Evolutionary conservation across 2,329 filamentous ascomycete genomes (phyloP).

Genomic region (Talaromyces piceae): DNA sequence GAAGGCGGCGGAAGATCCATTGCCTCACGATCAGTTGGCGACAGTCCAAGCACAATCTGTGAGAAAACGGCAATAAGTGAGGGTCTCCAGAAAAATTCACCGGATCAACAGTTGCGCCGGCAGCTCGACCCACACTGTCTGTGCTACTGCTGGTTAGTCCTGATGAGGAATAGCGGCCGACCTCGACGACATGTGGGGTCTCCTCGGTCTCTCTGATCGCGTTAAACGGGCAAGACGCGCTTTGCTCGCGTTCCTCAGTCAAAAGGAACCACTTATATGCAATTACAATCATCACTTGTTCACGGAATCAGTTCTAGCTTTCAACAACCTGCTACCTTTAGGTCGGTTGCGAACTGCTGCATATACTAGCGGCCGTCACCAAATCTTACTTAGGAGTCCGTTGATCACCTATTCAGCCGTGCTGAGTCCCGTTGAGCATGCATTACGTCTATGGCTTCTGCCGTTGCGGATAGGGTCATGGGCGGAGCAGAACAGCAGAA

Average conservation of each 20-base stretch:
- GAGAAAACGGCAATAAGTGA: neutral
- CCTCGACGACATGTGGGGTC: neutral
- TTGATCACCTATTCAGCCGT: neutral
- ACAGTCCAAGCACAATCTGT: neutral
- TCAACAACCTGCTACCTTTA: too few relatives aligned
- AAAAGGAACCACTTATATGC: too few relatives aligned
- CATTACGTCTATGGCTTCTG: slow-evolving; percentile 20
- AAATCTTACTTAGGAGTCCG: neutral
- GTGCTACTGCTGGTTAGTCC: neutral
- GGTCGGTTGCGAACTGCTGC: neutral
- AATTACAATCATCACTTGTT: too few relatives aligned
- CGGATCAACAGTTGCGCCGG: neutral
- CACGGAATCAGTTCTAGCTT: too few relatives aligned
- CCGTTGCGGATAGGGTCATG: slow-evolving; percentile 29
- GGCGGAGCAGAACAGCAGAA: slow-evolving; percentile 30
- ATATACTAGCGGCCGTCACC: neutral
- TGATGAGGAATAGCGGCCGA: neutral
- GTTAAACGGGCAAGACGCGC: neutral
- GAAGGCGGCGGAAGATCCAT: slow-evolving; percentile 41
- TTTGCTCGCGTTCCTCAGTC: neutral
- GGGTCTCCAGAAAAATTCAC: slow-evolving; percentile 1
- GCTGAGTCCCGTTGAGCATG: slow-evolving; percentile 12
- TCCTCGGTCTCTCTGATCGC: neutral
- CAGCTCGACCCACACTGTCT: neutral
- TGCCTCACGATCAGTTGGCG: neutral